These are phyloP conservation scores for Mucor irregularis DNA, from an alignment of 371 early-diverging fungal species.

Conservation along the genomic window DNA sequence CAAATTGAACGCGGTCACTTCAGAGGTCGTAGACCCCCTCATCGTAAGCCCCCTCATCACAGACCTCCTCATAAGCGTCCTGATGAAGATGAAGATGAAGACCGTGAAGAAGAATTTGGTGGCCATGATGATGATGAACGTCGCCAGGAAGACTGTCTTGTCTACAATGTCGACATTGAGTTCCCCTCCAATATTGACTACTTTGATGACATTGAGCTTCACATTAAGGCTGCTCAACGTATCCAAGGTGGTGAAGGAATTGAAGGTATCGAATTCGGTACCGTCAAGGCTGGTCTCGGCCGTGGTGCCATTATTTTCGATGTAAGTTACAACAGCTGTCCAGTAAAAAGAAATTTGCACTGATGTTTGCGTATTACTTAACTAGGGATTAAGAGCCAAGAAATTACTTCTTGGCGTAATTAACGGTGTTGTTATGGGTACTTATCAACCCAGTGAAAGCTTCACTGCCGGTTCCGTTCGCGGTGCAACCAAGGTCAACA, in stretches of 20 bases:
- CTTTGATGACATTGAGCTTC: conserved; percentile 21
- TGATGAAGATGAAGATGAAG: too few relatives aligned
- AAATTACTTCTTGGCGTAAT: conserved; percentile 23
- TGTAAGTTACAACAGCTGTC: conserved; percentile 9
- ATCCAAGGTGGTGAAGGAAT: conserved; percentile 16
- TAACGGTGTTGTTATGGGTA: conserved; percentile 27
- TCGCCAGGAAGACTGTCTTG: conserved; percentile 22
- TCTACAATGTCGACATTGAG: conserved; percentile 20
- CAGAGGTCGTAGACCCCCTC: conserved; percentile 1
- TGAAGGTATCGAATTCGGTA: conserved; percentile 20
- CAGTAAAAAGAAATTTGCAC: not conserved
- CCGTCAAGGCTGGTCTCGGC: conserved; percentile 26
- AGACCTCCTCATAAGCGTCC: not conserved
- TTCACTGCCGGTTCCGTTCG: conserved; percentile 22
- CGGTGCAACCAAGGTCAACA: conserved; percentile 25
- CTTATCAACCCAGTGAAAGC: conserved; percentile 19
- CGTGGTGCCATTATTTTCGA: conserved; percentile 30
- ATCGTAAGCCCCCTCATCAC: not conserved
- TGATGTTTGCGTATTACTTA: too few relatives aligned
- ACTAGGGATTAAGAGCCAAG: conserved; percentile 28
- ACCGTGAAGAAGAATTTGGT: not conserved
- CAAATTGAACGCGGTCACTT: conserved; percentile 26
- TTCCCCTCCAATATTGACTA: conserved; percentile 25
- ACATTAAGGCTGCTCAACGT: conserved; percentile 10
- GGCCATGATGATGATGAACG: not conserved